Base-by-base conservation (phyloP, 805 yeast genomes). In the Metschnikowia dekortorum region DNA sequence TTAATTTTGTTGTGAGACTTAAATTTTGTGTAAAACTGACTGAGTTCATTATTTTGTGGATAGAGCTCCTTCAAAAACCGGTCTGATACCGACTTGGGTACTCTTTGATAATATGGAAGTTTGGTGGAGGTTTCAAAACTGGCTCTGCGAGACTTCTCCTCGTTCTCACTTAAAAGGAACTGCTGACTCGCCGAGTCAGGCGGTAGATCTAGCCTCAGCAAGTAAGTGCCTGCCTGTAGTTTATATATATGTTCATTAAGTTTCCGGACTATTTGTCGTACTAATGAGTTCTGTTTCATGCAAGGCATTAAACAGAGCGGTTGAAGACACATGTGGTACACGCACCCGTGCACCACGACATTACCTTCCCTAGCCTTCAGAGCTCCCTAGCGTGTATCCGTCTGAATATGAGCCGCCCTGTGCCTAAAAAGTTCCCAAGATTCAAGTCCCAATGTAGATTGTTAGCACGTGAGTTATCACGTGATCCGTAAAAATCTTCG, bases 1-100 rank as follows among this genome's bases (percentile, higher is more conserved):
- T 67, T 61, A 29, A 70, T 59, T 7, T 46, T 46, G 5, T 44
- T 44, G 26, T 39, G 39, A 13, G 49, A 13, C 34, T 40, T 38
- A 14, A 16, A 46, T n/a, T 52, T 46, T 4, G 49, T 10, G 7
- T 38, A 39, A 35, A 58, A 48, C 26, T 32, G 43, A 8, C 47
- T 26, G 31, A 56, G 33, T 5, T 49, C 41, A 41, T 44, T 50
- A 9, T 46, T 26, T 36, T 42, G 47, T 4, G 61, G 60, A 39
- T 54, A 58, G 1, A 58, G 45, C 26, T 42, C 47, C 22, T 44
- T 41, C 32, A 54, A 39, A 13, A 58, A 48, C 8, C 14, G 35
- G 16, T 36, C 41, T 35, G 39, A 44, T 1, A 40, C 38, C 9
- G 48, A 32, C 13, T 52, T 51, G 26, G 44, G 51, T 6, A 50